Conservation (phyloP, 2,329 filamentous ascomycete species). For the Aureobasidium musti region DNA sequence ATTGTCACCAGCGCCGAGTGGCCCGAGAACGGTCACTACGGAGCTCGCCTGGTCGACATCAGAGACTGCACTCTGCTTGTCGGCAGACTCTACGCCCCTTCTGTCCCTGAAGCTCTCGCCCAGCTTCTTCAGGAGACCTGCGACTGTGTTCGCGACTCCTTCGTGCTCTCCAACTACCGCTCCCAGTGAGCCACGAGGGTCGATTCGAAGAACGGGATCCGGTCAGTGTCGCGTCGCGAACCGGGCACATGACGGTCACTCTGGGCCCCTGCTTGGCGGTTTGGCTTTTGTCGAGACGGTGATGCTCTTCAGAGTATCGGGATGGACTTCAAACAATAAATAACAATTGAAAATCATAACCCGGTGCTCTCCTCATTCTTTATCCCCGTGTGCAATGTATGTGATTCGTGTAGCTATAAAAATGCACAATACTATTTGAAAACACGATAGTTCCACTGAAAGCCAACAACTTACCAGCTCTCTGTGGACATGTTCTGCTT, state of each 20-base stretch:
- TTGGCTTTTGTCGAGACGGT: too few species aligned
- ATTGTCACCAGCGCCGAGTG: conserved; percentile 13
- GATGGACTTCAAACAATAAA: neutral
- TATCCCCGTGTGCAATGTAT: too few species aligned
- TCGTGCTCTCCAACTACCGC: neutral
- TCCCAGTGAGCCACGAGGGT: neutral
- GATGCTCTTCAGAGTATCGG: neutral
- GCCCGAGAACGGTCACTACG: conserved; percentile 20
- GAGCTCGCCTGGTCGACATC: conserved; percentile 11
- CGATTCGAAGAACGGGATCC: neutral
- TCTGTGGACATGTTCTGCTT: too few species aligned
- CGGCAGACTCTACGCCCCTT: neutral
- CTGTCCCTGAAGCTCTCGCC: neutral
- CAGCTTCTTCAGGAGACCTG: conserved; percentile 18
- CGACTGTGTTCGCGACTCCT: conserved; percentile 12
- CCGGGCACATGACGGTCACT: neutral
- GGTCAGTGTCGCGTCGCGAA: neutral
- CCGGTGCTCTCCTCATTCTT: too few species aligned
- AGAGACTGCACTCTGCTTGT: neutral
- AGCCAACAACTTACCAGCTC: too few species aligned
- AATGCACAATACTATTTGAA: too few species aligned
- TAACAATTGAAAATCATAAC: neutral
- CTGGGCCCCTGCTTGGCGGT: neutral
- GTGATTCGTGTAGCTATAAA: too few species aligned
- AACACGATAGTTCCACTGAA: too few species aligned